Base-by-base conservation (phyloP, 768 basidiomycete genomes). In the Amanita rubescens region DNA sequence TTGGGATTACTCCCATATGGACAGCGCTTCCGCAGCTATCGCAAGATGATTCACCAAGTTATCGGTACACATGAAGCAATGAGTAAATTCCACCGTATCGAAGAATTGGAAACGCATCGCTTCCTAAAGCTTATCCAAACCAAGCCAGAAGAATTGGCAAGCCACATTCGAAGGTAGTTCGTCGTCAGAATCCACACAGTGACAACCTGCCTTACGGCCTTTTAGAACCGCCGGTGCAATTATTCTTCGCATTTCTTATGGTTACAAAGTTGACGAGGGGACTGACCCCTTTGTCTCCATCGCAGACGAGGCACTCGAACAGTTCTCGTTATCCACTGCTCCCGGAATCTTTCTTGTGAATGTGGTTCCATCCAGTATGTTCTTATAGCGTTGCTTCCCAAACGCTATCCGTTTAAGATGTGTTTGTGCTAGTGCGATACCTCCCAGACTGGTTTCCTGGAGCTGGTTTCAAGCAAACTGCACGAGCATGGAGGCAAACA, bases 371-470 rank as follows among this genome's bases (percentile, higher is more conserved):
- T 38, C 52, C 2, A 55, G 44, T 24, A 24, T 3, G 46, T 15
- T 35, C n/a, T n/a, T 3, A 10, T 35, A 34, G 19, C 19, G 30
- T 30, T 24, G 4, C 11, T 14, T 20, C 32, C 47, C 42, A 19
- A 12, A 11, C 9, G n/a, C 9, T 27, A 8, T 27, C 27, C 17
- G 24, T 15, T 30, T n/a, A 25, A 12, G 25, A 43, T 20, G 20
- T 34, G 3, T 37, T 2, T 14, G 52, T 14, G 43, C 55, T 10
- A 63, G 65, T 79, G 54, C 70, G 71, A 60, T 65, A 75, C 32
- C 58, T 79, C 9, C 77, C 78, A 0, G 63, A 56, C 33, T 79
- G 75, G 74, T 39, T 78, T 5, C 77, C 75, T 3, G 78, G 78
- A 0, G 71, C 74, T 15, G 67, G 67, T 3, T 79, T 79, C 55